phyloP scores from a whole-genome alignment of 176 grass and related monocot genomes.

The Secale cereale region DNA sequence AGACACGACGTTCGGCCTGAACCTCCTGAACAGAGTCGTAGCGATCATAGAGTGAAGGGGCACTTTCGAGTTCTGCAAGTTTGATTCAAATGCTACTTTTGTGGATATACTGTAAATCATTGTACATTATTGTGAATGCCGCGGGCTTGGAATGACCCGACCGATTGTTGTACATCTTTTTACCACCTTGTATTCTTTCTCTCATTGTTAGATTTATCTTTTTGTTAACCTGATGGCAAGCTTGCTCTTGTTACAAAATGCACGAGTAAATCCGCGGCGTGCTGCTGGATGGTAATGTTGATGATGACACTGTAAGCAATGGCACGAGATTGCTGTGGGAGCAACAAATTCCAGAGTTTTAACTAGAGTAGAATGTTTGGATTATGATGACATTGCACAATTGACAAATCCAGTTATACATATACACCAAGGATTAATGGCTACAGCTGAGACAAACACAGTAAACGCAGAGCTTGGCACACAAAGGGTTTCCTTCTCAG shows the following conservation, averaged over 20 bases:
- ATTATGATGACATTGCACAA: background rate
- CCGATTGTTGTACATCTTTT: background rate
- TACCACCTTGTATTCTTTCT: background rate
- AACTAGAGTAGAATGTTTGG: background rate
- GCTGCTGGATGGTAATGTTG: no score
- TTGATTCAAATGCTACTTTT: background rate
- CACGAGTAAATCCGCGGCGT: no score
- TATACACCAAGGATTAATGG: no score
- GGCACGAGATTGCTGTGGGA: background rate
- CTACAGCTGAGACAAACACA: background rate
- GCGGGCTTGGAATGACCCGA: background rate
- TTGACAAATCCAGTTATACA: background rate
- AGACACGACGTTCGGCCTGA: slow-evolving; percentile 73
- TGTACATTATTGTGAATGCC: slow-evolving; percentile 26
- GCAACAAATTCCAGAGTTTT: background rate
- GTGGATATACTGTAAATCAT: slow-evolving; percentile 12
- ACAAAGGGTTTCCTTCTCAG: no score
- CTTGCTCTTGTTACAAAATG: no score
- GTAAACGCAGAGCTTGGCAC: no score
- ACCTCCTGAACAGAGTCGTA: slow-evolving; percentile 66
- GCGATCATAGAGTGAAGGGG: slow-evolving; percentile 53
- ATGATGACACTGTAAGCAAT: background rate
- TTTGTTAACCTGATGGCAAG: background rate
- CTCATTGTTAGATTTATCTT: background rate
- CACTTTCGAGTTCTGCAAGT: background rate